phyloP scores from a whole-genome alignment of 2,329 filamentous ascomycete species.

The Xylaria sp. region DNA sequence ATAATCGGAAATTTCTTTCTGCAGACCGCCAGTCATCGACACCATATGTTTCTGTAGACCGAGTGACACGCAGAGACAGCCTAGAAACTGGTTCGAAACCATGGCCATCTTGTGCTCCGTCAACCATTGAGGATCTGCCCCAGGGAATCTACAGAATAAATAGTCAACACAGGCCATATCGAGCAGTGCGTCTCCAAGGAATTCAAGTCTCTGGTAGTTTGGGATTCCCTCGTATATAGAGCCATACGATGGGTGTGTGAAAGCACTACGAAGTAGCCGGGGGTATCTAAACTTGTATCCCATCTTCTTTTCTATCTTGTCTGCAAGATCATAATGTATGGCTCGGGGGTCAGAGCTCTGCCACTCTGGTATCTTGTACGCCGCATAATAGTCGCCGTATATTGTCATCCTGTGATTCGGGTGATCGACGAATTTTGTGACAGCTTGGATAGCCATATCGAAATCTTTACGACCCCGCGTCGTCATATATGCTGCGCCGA shows the following conservation, averaged over 20 bases:
- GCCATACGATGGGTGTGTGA: conserved; percentile 87
- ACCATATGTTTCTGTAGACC: conserved; percentile 81
- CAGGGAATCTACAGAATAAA: conserved; percentile 79
- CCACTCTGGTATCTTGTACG: conserved; percentile 77
- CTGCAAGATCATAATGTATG: conserved; percentile 74
- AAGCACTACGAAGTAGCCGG: conserved; percentile 82
- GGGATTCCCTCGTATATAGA: conserved; percentile 81
- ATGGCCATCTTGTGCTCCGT: conserved; percentile 99
- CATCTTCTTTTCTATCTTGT: conserved; percentile 68
- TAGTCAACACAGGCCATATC: conserved; percentile 74
- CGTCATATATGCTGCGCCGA: conserved; percentile 81
- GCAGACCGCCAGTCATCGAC: conserved; percentile 58
- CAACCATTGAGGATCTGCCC: conserved; percentile 92
- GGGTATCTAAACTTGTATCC: conserved; percentile 78
- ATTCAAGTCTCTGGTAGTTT: conserved; percentile 91
- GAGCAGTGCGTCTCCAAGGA: conserved; percentile 84
- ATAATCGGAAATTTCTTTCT: conserved; percentile 63
- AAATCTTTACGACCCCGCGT: conserved; percentile 57
- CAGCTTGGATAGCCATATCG: conserved; percentile 70
- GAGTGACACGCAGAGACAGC: conserved; percentile 80
- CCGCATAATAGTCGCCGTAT: conserved; percentile 78
- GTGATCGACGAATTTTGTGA: conserved; percentile 76
- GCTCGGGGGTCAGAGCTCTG: conserved; percentile 72
- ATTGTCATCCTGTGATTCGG: conserved; percentile 74
- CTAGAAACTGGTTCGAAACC: conserved; percentile 95